Evolutionary conservation across 306 rosid genomes (phyloP).

Genomic region (Castanea mollissima): DNA sequence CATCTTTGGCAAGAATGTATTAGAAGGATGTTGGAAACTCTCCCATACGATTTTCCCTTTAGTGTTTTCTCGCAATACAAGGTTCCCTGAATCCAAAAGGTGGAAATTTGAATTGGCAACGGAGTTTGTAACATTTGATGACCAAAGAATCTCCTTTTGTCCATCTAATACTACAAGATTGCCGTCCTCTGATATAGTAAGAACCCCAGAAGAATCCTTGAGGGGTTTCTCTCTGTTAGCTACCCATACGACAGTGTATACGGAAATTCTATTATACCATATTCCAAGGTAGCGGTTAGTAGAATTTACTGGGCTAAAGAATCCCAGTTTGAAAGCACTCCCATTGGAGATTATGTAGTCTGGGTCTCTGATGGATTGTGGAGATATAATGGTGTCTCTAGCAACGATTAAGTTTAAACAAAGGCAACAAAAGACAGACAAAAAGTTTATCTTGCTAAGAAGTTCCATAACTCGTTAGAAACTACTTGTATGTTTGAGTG

Average conservation of each 20-base stretch:
- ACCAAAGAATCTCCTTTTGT: slow-evolving; percentile 26
- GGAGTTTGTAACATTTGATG: slow-evolving; percentile 23
- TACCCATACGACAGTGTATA: slow-evolving; percentile 22
- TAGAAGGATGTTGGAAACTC: slow-evolving; percentile 38
- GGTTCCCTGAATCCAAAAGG: slow-evolving; percentile 39
- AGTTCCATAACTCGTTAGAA: neutral
- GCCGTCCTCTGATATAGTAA: slow-evolving; percentile 22
- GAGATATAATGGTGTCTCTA: neutral
- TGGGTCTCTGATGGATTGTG: neutral
- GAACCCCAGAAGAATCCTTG: slow-evolving; percentile 26
- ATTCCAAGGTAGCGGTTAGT: slow-evolving; percentile 15
- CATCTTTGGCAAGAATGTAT: slow-evolving; percentile 14
- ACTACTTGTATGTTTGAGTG: too few relatives aligned
- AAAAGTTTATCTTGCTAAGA: neutral
- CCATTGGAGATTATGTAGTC: neutral
- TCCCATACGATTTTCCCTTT: slow-evolving; percentile 27
- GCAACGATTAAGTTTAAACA: neutral
- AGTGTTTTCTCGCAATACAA: slow-evolving; percentile 15
- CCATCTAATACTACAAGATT: slow-evolving; percentile 34
- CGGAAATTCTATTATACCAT: slow-evolving; percentile 10
- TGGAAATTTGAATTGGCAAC: slow-evolving; percentile 13
- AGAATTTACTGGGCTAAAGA: slow-evolving; percentile 14
- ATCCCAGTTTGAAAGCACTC: slow-evolving; percentile 17
- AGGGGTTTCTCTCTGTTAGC: slow-evolving; percentile 39
- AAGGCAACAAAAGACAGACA: neutral